Base-by-base conservation (phyloP, 176 grass and related monocot genomes). In the Phoenix roebelenii region DNA sequence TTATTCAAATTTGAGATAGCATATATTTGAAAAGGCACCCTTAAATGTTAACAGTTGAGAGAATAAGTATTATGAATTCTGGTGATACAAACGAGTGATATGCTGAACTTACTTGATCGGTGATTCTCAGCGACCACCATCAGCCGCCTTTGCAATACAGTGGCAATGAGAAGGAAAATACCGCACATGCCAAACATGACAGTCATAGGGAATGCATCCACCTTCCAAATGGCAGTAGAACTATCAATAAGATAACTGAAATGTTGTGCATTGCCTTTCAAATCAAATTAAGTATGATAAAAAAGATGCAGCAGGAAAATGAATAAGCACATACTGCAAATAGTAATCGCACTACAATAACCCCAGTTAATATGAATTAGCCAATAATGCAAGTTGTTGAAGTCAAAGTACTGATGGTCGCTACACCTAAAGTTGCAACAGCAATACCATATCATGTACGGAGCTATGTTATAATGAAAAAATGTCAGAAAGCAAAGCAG, bases 131-230 rank as follows among this genome's bases (percentile, higher is more conserved):
- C 7, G 44, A 68, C 18, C 65, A 30, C n/a, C 65, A 55, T 68
- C 25, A 68, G 20, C 51, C 28, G 25, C 52, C 65, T 56, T 22
- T 68, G 65, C n/a, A 68, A 18, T 3, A 68, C 0, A 16, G 65
- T 48, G 25, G 65, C 65, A 3, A 68, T 18, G 25, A 68, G 16
- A 16, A 68, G 65, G 65, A 68, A 68, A 16, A 22, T 2, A 23
- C 23, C 14, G 26, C 65, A 68, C 65, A 68, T 68, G 52, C 65
- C 65, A 23, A 68, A 68, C 65, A 68, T 68, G 51, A 22, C 18
- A 10, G 65, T 56, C 52, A 68, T 68, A 16, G 65, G 52, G 14
- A 68, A 68, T 10, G 65, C 65, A 44, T 14, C 52, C 17, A 68
- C 65, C 65, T 68, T 25, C 28, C 32, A 56, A 39, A 32, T 22